A percentile compares a stretch with the other conserved stretches of the same genome.
phyloP scores from a whole-genome alignment of 805 yeast genomes.

The Kluyveromyces dobzhanskii region DNA sequence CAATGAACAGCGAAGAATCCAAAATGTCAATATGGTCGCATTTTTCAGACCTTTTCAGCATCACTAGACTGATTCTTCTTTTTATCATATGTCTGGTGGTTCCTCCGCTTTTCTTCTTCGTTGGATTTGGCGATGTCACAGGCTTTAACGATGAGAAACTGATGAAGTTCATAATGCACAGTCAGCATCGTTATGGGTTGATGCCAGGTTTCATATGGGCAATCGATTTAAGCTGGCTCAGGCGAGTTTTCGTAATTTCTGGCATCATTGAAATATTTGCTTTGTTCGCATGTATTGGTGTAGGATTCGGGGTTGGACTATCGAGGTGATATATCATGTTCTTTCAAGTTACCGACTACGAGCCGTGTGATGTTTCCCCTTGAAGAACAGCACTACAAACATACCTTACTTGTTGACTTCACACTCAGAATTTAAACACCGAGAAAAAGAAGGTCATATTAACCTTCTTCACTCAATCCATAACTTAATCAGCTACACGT shows the following conservation, averaged over 20 bases:
- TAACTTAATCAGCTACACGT: too few species aligned
- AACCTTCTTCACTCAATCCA: too few species aligned
- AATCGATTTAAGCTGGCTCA: slow-evolving; percentile 22
- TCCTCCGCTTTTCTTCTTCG: slow-evolving; percentile 26
- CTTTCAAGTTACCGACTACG: too few species aligned
- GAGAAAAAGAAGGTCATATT: too few species aligned
- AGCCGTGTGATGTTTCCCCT: too few species aligned
- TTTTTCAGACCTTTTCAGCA: slow-evolving; percentile 20
- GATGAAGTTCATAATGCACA: slow-evolving; percentile 21
- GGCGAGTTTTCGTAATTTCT: slow-evolving; percentile 25
- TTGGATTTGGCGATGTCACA: slow-evolving; percentile 16
- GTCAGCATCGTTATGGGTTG: slow-evolving; percentile 18
- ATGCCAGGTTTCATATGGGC: slow-evolving; percentile 27
- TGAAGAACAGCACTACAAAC: too few species aligned
- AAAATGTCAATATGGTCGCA: slow-evolving; percentile 4
- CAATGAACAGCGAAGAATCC: slow-evolving; percentile 20
- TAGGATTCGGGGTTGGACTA: slow-evolving; percentile 41
- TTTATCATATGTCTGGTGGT: slow-evolving; percentile 14
- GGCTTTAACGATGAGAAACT: slow-evolving; percentile 19
- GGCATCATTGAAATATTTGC: slow-evolving; percentile 23
- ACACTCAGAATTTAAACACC: too few species aligned
- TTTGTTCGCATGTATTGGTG: slow-evolving; percentile 35
- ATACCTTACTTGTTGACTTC: too few species aligned
- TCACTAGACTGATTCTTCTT: slow-evolving; percentile 12
- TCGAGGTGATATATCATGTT: slow-evolving; percentile 5